phyloP scores from a whole-genome alignment of 1,139 yeast species.

The Martiniozyma asiatica region DNA sequence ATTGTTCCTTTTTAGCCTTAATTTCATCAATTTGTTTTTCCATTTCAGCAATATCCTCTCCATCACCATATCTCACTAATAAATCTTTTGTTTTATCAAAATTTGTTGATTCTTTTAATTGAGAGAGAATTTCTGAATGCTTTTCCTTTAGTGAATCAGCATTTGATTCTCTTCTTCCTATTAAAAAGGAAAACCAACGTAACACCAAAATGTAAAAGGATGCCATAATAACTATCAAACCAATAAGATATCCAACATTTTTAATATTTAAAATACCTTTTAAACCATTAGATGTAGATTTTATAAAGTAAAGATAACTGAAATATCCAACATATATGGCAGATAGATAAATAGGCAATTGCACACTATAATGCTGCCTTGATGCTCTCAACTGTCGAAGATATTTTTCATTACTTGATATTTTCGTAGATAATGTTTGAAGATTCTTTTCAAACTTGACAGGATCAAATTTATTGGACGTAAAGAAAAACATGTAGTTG shows the following conservation, averaged over 20 bases:
- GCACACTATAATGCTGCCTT: conserved; percentile 13
- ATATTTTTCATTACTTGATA: conserved; percentile 27
- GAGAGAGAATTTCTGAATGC: conserved; percentile 56
- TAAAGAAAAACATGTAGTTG: no score
- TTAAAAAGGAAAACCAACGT: conserved; percentile 14
- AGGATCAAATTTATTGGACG: no score
- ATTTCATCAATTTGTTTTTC: conserved; percentile 20
- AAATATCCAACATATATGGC: conserved; percentile 25
- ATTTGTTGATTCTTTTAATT: conserved; percentile 67
- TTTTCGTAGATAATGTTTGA: conserved; percentile 29
- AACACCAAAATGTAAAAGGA: no score
- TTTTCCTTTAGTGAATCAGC: conserved; percentile 32
- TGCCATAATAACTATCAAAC: no score
- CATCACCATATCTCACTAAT: conserved; percentile 50
- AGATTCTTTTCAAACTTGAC: conserved; percentile 40
- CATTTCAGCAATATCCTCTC: conserved; percentile 22
- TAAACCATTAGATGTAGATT: no score
- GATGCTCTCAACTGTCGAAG: conserved; percentile 20
- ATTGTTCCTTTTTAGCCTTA: conserved; percentile 19
- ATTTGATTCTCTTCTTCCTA: conserved; percentile 14
- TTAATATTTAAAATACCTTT: no score
- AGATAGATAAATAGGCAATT: conserved; percentile 21
- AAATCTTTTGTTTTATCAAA: conserved; percentile 68
- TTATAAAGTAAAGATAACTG: conserved; percentile 16
- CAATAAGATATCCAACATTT: no score